Evolutionary conservation across 2,329 filamentous ascomycete genomes (phyloP), one percentile per base, ranked within the genome.

Genomic region (Pseudogymnoascus destructans): DNA sequence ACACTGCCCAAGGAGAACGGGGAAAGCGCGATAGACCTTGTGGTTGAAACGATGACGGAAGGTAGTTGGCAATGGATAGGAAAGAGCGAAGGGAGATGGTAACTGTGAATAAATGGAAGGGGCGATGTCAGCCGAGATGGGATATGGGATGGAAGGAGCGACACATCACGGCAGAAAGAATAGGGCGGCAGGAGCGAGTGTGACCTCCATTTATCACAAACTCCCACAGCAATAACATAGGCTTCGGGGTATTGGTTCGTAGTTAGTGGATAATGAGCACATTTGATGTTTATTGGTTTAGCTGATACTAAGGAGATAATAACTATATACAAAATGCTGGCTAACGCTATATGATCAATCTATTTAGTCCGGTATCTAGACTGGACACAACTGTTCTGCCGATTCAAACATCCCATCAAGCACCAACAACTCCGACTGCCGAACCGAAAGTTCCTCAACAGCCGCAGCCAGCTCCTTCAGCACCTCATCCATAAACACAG

Each of bases 401-500:
- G 32, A 57, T 35, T 40, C 25, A 32, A 32, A 49, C 57, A 60
- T 52, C 13, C 55, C 57, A 58, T 61, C 61, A 27, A 63, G 55
- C 42, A 64, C 57, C 15, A 59, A 27, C 11, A 59, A 33, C 10
- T 59, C 57, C 17, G 52, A 54, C 15, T 32, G 30, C n/a, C 52
- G 35, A 5, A 15, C 33, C 7, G 58, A 57, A 30, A 65, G 58
- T 55, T 64, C 63, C 33, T 64, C 55, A 25, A 69, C 64, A 10
- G 58, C 57, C 10, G 23, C 57, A 11, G 57, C 63, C 32, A 70
- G 57, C 57, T 70, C 71, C 13, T 63, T 64, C 46, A 75, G 59
- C 7, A 73, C 61, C 17, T 66, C 66, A 19, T 70, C 66, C 3
- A 73, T 69, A 46, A 73, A 67, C 6, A 52, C 66, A 15, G 62